phyloP scores from a whole-genome alignment of 1,284 basidiomycete genomes.

The Cutaneotrichosporon mucoides region DNA sequence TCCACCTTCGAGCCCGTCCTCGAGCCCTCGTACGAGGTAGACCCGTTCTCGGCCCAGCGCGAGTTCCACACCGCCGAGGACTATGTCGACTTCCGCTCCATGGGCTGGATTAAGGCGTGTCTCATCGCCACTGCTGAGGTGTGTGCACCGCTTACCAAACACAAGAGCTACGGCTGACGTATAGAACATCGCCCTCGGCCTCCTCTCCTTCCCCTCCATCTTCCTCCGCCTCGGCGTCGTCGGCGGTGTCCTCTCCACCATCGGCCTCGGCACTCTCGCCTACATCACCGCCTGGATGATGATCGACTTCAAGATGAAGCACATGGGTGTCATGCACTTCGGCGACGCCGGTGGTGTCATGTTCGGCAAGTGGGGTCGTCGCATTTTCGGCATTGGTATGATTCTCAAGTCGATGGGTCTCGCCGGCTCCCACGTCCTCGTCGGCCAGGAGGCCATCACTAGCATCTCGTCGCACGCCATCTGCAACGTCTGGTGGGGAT shows the following conservation, averaged over 20 bases:
- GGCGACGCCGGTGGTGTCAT: constrained; percentile 42
- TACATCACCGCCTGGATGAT: constrained; percentile 41
- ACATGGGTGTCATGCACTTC: constrained; percentile 44
- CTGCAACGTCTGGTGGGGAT: constrained; percentile 39
- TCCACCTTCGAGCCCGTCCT: constrained; percentile 3
- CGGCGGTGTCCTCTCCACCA: constrained; percentile 36
- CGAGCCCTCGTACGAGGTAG: constrained; percentile 25
- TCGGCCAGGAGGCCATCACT: constrained; percentile 36
- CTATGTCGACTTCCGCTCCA: constrained; percentile 40
- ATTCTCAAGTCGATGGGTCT: constrained; percentile 40
- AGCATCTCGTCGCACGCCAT: constrained; percentile 35
- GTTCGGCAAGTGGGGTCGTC: constrained; percentile 36
- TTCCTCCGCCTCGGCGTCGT: constrained; percentile 40
- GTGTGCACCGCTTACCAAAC: not conserved
- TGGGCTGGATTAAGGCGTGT: constrained; percentile 43
- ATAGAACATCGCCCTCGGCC: constrained; percentile 41
- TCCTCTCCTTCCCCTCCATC: constrained; percentile 42
- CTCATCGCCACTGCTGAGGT: constrained; percentile 41
- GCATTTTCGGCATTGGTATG: constrained; percentile 32
- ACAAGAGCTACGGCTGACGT: not conserved
- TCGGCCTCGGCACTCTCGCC: constrained; percentile 32
- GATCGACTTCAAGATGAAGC: constrained; percentile 43
- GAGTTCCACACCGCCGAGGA: constrained; percentile 28
- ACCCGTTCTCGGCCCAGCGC: constrained; percentile 30
- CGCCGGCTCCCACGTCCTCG: constrained; percentile 41